phyloP scores from a whole-genome alignment of 2,329 filamentous ascomycete species.

The Aspergillus sp. region DNA sequence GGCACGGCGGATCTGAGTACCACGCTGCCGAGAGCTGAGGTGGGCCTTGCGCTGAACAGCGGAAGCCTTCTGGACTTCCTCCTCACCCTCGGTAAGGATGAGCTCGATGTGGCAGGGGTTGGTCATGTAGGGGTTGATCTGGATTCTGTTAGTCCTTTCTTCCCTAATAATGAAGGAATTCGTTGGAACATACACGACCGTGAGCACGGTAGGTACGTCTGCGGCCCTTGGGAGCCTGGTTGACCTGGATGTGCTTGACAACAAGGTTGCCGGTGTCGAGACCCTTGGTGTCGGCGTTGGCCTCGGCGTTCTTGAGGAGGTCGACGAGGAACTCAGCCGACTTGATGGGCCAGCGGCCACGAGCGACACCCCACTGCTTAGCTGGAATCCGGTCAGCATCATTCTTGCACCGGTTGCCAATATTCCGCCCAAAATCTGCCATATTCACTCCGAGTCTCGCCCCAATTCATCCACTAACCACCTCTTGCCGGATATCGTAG shows the following conservation, averaged over 20 bases:
- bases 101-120: slow-evolving; percentile 99
- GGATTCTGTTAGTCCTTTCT: slow-evolving; percentile 14
- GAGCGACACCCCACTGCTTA: slow-evolving; percentile 98
- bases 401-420: not conserved
- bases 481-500: slow-evolving; percentile 6
- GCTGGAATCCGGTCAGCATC: slow-evolving; percentile 54
- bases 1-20: slow-evolving; percentile 61
- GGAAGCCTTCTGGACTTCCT: slow-evolving; percentile 89
- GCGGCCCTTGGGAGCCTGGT: slow-evolving; percentile 99
- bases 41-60: slow-evolving; percentile 66
- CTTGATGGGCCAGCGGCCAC: slow-evolving; percentile 99
- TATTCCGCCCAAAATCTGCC: not conserved
- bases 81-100: slow-evolving; percentile 96
- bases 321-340: slow-evolving; percentile 96
- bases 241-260: slow-evolving; percentile 99
- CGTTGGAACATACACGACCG: slow-evolving; percentile 80
- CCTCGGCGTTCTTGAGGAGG: slow-evolving; percentile 95
- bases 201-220: slow-evolving; percentile 99
- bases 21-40: slow-evolving; percentile 91
- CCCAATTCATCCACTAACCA: not conserved
- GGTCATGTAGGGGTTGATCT: slow-evolving; percentile 99
- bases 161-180: not conserved
- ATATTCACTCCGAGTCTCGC: not conserved
- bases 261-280: slow-evolving; percentile 96
- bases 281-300: slow-evolving; percentile 95